Conservation (phyloP, 371 early-diverging fungal species). For the Actinomortierella wolfii region DNA sequence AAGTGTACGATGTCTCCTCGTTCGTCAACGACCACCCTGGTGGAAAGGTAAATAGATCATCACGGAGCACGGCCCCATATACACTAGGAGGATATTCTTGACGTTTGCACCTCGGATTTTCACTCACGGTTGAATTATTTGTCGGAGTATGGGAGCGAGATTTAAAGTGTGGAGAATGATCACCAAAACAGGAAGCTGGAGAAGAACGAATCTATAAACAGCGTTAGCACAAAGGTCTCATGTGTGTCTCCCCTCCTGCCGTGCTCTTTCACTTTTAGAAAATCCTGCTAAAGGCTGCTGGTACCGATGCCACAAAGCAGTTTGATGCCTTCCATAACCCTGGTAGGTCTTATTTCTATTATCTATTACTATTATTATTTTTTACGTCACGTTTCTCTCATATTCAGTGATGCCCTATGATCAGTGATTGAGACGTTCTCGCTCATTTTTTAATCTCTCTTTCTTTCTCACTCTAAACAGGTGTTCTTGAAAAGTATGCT, state of each 20-base stretch:
- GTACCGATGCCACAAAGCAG: conserved; percentile 87
- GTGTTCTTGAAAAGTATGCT: conserved; percentile 64
- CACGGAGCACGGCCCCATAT: no score
- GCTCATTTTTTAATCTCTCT: background rate
- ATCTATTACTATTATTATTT: background rate
- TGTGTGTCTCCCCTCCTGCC: no score
- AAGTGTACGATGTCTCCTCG: conserved; percentile 85
- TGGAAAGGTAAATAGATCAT: conserved; percentile 57
- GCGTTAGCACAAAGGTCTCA: background rate
- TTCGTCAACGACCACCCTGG: conserved; percentile 93
- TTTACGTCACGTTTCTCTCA: background rate
- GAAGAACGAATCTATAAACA: no score
- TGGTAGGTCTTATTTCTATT: conserved; percentile 12
- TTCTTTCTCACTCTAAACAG: no score
- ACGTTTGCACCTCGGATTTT: no score
- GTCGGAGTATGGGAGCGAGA: no score
- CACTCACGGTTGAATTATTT: no score
- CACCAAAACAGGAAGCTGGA: no score
- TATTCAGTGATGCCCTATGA: background rate
- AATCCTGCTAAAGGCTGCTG: conserved; percentile 80
- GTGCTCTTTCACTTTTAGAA: conserved; percentile 50
- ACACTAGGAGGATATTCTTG: background rate
- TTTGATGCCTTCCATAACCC: conserved; percentile 85
- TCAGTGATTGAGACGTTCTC: background rate
- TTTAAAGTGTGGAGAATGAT: no score